A percentile compares a stretch with the other conserved stretches of the same genome.
Evolutionary conservation across 371 early-diverging fungal genomes (phyloP).

Genomic region (Mortierella sp.): DNA sequence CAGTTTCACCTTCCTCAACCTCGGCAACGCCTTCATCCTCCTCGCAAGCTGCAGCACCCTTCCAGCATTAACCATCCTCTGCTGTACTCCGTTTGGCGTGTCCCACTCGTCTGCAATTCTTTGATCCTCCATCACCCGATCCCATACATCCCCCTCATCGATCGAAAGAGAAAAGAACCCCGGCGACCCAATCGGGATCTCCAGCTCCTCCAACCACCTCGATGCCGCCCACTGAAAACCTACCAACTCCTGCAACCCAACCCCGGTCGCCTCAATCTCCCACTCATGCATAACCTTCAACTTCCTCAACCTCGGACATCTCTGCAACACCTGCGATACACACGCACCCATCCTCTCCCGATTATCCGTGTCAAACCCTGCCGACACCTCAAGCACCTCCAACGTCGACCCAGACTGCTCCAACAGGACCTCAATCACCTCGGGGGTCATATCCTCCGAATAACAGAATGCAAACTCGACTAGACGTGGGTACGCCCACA

Average conservation of each 20-base stretch:
- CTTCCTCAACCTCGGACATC: neutral
- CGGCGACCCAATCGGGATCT: neutral
- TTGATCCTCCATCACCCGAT: neutral
- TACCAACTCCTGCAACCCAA: neutral
- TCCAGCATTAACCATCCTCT: neutral
- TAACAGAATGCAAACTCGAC: slow-evolving; percentile 2
- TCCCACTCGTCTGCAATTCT: too few relatives aligned
- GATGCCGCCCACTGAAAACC: neutral
- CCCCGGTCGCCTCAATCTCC: slow-evolving; percentile 7
- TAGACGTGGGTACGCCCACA: neutral
- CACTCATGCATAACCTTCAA: slow-evolving; percentile 9
- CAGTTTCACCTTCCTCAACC: neutral
- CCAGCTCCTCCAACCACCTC: neutral
- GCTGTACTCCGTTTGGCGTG: neutral
- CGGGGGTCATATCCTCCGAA: slow-evolving; percentile 3
- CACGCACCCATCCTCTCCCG: neutral
- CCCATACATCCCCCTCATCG: neutral
- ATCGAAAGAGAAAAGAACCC: slow-evolving; percentile 5
- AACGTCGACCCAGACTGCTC: neutral
- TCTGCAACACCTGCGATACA: neutral
- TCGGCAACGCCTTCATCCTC: neutral
- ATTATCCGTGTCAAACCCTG: slow-evolving; percentile 10
- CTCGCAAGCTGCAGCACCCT: neutral
- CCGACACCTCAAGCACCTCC: slow-evolving; percentile 3
- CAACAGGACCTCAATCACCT: slow-evolving; percentile 9